Base-by-base conservation (phyloP, 2,329 filamentous ascomycete species). In the Bipolaris sorokiniana region DNA sequence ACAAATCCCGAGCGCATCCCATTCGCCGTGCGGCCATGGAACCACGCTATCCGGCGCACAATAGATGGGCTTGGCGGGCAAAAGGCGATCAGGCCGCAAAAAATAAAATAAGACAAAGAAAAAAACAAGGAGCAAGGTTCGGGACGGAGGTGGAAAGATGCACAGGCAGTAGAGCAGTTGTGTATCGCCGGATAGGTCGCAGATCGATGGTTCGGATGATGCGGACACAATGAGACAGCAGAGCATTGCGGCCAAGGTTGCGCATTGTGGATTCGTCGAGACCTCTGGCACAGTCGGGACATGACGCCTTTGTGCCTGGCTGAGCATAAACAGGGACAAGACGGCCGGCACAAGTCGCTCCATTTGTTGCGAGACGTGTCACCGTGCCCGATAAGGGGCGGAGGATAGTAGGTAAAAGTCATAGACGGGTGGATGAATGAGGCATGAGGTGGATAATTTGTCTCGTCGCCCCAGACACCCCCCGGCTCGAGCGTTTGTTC, bases 401-500 rank as follows among this genome's bases (percentile, higher is more conserved):
- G 26, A 28, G 26, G 7, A 28, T 28, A 9, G 26, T 28, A 28
- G 10, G 26, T 26, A 26, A 7, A 26, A 26, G 26, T 26, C 26
- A 26, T 26, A 5, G 26, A 26, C 7, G 26, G 26, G 22, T 22
- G 22, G 26, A 6, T 26, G 23, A 6, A 26, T 54, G 46, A 51
- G 59, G 55, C 56, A 59, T 50, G 57, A 48, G 52, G 62, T 40
- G 38, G 37, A 28, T 41, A 41, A 23, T 23, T 31, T 51, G n/a
- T 45, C 46, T 55, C 52, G 36, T 55, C 52, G 36, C 59, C 49
- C 45, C 22, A 41, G 50, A 48, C 42, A 54, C 40, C 13, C 5
- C 33, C 45, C 41, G 64, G 69, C 66, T 65, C 69, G 70, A 73
- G 70, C 70, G 64, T 60, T 60, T 64, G 64, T 70, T 71, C 70